Evolutionary conservation across 1,139 yeast genomes (phyloP).

Genomic region (Yamadazyma kanchanaburiensis): DNA sequence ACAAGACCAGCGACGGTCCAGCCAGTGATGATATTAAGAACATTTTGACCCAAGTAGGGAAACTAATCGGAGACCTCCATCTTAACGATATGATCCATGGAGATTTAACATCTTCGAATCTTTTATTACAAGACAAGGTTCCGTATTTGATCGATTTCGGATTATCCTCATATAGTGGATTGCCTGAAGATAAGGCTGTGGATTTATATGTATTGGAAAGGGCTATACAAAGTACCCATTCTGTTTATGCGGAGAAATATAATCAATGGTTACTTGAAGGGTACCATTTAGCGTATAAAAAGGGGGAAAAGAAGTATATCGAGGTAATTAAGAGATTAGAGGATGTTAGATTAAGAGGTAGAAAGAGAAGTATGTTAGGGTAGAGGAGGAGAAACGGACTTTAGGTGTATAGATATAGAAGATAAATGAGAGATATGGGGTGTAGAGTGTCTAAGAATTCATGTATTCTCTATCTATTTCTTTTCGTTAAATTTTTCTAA

Average conservation of each 20-base stretch:
- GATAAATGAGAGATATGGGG: too few species aligned
- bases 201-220: slow-evolving; percentile 92
- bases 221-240: slow-evolving; percentile 89
- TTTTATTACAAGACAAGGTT: slow-evolving; percentile 45
- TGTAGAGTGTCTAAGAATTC: background rate
- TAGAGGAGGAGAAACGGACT: background rate
- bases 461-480: slow-evolving; percentile 1
- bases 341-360: slow-evolving; percentile 86
- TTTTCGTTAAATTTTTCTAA: slow-evolving; percentile 8
- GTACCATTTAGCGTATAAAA: slow-evolving; percentile 45
- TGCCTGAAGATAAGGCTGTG: slow-evolving; percentile 93
- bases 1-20: slow-evolving; percentile 21
- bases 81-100: slow-evolving; percentile 84
- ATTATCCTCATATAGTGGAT: slow-evolving; percentile 67
- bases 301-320: slow-evolving; percentile 36
- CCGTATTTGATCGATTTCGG: slow-evolving; percentile 92
- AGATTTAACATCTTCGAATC: slow-evolving; percentile 88
- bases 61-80: slow-evolving; percentile 70
- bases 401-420: too few species aligned
- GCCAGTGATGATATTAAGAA: slow-evolving; percentile 32
- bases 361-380: slow-evolving; percentile 94
- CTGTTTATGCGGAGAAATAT: slow-evolving; percentile 62
- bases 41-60: slow-evolving; percentile 57
- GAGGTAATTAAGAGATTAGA: slow-evolving; percentile 67
- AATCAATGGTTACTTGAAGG: slow-evolving; percentile 74